A percentile compares a stretch with the other conserved stretches of the same genome.
Evolutionary conservation across 768 basidiomycete species (phyloP).

Genomic region (Leccinum olivaceopallidum): DNA sequence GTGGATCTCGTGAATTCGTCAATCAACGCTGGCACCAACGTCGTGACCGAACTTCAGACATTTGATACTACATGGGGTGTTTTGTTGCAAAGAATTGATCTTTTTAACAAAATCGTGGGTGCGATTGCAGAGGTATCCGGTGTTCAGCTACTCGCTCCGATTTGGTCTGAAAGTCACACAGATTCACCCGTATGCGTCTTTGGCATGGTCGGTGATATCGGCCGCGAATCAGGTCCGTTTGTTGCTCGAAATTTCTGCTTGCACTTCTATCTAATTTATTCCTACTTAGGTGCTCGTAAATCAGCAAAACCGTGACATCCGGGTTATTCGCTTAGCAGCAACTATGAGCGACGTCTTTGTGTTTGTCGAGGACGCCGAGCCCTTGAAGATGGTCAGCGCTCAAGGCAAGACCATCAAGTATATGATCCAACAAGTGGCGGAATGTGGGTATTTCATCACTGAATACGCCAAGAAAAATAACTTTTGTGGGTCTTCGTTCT

Average conservation of each 20-base stretch:
- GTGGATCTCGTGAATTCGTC: background rate
- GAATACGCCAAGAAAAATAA: conserved; percentile 20
- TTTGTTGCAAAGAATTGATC: conserved; percentile 14
- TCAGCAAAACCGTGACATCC: conserved; percentile 17
- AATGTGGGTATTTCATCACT: conserved; percentile 26
- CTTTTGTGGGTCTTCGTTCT: conserved; percentile 15
- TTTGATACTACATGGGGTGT: conserved; percentile 22
- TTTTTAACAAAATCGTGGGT: conserved; percentile 14
- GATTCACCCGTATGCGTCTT: conserved; percentile 20
- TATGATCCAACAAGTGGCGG: conserved; percentile 23
- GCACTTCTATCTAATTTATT: background rate
- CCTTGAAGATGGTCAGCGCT: conserved; percentile 11
- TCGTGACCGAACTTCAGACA: conserved; percentile 7
- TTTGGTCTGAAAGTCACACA: conserved; percentile 3
- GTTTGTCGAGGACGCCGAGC: conserved; percentile 14
- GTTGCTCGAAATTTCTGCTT: background rate
- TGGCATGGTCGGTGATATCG: conserved; percentile 26
- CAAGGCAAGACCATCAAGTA: conserved; percentile 10
- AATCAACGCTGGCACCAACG: background rate
- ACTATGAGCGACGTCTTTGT: conserved; percentile 14
- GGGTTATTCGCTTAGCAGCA: conserved; percentile 20
- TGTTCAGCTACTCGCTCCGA: background rate
- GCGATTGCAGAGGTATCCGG: conserved; percentile 16
- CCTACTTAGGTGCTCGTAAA: conserved; percentile 17
- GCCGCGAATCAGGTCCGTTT: conserved; percentile 19